A percentile compares a stretch with the other conserved stretches of the same genome.
phyloP scores from a whole-genome alignment of 768 basidiomycete species.

The Paxillus involutus region DNA sequence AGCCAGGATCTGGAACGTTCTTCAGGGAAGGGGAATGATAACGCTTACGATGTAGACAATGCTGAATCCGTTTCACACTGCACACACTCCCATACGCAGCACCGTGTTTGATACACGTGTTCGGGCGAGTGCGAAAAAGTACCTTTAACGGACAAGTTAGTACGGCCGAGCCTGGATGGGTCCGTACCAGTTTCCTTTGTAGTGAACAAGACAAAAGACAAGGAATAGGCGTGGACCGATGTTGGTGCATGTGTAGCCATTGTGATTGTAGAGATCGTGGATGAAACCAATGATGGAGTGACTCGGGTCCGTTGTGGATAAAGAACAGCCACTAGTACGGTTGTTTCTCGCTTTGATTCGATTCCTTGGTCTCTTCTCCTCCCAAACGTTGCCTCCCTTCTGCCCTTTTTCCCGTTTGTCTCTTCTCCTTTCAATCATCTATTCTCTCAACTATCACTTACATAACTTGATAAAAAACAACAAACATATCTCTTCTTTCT shows the following conservation, averaged over 20 bases:
- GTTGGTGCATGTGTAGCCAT: not conserved
- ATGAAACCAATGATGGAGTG: not conserved
- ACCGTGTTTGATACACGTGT: conserved; percentile 81
- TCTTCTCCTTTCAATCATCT: conserved; percentile 12
- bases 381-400: conserved; percentile 28
- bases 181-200: conserved; percentile 27
- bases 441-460: conserved; percentile 7
- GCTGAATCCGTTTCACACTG: conserved; percentile 96
- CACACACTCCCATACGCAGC: conserved; percentile 81
- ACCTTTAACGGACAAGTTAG: conserved; percentile 45
- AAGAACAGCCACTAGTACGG: no score
- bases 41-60: conserved; percentile 52
- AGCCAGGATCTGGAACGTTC: conserved; percentile 7
- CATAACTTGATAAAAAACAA: conserved; percentile 8
- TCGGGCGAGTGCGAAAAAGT: conserved; percentile 81
- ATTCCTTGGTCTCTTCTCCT: conserved; percentile 23
- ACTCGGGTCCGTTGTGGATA: not conserved
- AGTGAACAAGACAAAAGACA: not conserved
- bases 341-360: no score
- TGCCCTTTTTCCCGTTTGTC: conserved; percentile 30
- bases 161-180: no score
- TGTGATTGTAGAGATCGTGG: no score
- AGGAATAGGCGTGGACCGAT: not conserved
- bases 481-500: conserved; percentile 13
- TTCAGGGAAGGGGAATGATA: not conserved